These are phyloP conservation scores for Flaveria sonorensis DNA, from an alignment of 129 eudicot genomes.

Conservation along the genomic window DNA sequence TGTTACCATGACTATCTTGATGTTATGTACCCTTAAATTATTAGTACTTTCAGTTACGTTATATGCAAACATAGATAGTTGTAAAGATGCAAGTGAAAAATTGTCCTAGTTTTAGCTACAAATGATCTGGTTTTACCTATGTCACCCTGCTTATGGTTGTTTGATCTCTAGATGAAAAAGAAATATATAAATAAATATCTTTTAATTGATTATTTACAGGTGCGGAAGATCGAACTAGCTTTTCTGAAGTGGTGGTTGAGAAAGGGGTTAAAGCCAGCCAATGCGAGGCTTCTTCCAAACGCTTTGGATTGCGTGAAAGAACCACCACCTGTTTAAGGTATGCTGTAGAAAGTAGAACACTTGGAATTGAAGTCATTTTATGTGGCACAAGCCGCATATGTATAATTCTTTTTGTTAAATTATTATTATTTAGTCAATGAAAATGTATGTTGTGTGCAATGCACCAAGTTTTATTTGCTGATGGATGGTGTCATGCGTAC, in stretches of 20 bases:
- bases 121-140: too few relatives aligned
- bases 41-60: too few relatives aligned
- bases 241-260: slow-evolving; percentile 59
- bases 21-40: too few relatives aligned
- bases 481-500: too few relatives aligned
- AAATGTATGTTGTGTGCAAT: neutral
- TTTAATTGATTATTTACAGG: slow-evolving; percentile 38
- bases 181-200: neutral
- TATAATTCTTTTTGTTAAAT: slow-evolving; percentile 22
- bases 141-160: too few relatives aligned
- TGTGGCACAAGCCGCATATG: neutral
- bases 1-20: neutral
- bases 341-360: slow-evolving; percentile 11
- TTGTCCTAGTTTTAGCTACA: too few relatives aligned
- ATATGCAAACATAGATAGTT: too few relatives aligned
- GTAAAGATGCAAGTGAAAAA: too few relatives aligned
- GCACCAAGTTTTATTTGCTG: too few relatives aligned
- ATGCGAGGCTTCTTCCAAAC: slow-evolving; percentile 43
- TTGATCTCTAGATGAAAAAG: too few relatives aligned
- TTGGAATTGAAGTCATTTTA: neutral
- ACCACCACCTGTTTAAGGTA: slow-evolving; percentile 34
- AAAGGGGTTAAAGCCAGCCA: slow-evolving; percentile 53
- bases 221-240: slow-evolving; percentile 64
- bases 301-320: slow-evolving; percentile 51
- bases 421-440: slow-evolving; percentile 21